These are phyloP conservation scores for Colletotrichum truncatum DNA, from an alignment of 2,329 filamentous ascomycete species.

Conservation along the genomic window DNA sequence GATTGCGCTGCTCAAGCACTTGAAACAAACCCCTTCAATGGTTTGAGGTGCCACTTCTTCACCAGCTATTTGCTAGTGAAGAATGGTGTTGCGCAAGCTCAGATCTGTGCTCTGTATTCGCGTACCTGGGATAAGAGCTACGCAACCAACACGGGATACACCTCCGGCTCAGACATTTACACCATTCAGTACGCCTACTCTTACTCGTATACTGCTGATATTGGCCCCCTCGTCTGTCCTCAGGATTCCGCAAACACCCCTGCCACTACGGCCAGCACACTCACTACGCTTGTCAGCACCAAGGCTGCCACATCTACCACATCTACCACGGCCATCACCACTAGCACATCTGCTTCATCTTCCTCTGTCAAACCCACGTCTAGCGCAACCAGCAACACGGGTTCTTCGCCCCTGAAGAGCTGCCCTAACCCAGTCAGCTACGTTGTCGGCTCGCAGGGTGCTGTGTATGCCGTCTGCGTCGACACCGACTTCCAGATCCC, in stretches of 20 bases:
- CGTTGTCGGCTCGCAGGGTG: slow-evolving; percentile 1
- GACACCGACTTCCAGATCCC: slow-evolving; percentile 17
- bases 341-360: background rate
- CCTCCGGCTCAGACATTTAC: slow-evolving; percentile 6
- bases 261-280: background rate
- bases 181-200: slow-evolving; percentile 13
- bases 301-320: background rate
- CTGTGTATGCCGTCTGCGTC: slow-evolving; percentile 4
- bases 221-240: background rate
- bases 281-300: background rate
- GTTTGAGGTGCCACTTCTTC: slow-evolving; percentile 7
- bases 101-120: slow-evolving; percentile 15
- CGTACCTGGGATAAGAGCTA: slow-evolving; percentile 10
- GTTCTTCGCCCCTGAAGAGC: background rate
- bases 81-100: slow-evolving; percentile 11
- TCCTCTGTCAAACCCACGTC: too few species aligned
- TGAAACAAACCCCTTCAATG: slow-evolving; percentile 3
- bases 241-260: background rate
- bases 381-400: too few species aligned
- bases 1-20: slow-evolving; percentile 7
- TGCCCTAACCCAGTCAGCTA: slow-evolving; percentile 13
- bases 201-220: background rate
- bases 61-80: slow-evolving; percentile 8
- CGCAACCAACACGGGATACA: slow-evolving; percentile 6
- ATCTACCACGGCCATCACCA: background rate